Conservation (phyloP, 106 monocot genomes). For the Allium sativum region DNA sequence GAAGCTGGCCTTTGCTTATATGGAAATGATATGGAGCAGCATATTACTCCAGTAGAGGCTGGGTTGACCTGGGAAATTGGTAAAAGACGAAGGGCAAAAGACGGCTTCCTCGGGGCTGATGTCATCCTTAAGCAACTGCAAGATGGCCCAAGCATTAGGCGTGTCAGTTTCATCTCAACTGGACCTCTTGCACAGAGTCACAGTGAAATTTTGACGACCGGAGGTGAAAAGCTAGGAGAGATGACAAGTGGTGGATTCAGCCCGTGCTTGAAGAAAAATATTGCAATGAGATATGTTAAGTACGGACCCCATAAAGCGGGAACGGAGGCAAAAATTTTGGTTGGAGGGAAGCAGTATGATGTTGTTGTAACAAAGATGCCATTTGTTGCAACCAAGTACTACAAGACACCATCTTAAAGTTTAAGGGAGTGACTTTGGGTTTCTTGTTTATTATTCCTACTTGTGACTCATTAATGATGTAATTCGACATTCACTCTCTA, state of each 20-base stretch:
- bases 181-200: conserved; percentile 80
- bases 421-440: not conserved
- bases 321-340: conserved; percentile 62
- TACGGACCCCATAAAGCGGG: conserved; percentile 75
- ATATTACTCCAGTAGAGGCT: conserved; percentile 76
- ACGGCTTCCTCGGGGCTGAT: conserved; percentile 87
- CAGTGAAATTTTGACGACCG: conserved; percentile 40
- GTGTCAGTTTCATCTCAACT: conserved; percentile 50
- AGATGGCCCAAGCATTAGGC: conserved; percentile 71
- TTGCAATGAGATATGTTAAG: conserved; percentile 94
- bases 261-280: conserved; percentile 95
- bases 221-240: conserved; percentile 73
- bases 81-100: conserved; percentile 83
- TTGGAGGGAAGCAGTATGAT: conserved; percentile 69
- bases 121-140: conserved; percentile 75
- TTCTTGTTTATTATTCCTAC: not conserved
- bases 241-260: conserved; percentile 98
- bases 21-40: conserved; percentile 96
- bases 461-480: conserved; percentile 5
- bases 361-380: conserved; percentile 91
- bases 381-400: conserved; percentile 91
- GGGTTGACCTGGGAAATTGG: conserved; percentile 94
- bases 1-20: conserved; percentile 94
- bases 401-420: conserved; percentile 44
- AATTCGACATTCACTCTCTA: conserved; percentile 10